Base-by-base conservation (phyloP, 331 rosid genomes). In the Rosa hybrid region DNA sequence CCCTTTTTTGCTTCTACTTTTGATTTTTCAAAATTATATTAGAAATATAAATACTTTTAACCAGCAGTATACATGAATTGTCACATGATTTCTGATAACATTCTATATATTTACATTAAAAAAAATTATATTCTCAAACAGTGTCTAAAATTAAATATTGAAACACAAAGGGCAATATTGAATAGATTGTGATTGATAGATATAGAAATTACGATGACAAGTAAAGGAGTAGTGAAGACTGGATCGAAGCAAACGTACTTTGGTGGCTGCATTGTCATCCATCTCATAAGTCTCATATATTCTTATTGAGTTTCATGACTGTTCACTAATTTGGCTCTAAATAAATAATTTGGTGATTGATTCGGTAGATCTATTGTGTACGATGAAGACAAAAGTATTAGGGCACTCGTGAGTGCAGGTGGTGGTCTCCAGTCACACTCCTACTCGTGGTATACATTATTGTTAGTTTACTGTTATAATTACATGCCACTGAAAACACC, bases 361-460 rank as follows among this genome's bases (percentile, higher is more conserved):
- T 53, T 23, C 14, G 12, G 41, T 12, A 57, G 30, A 57, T 57
- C 30, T 8, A 20, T 57, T 2, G 6, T 12, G 1, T 25, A 13
- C 44, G 70, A 64, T 30, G 70, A 30, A 4, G 70, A 34, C 70
- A 14, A 64, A 14, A 27, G 11, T 30, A 12, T 30, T 67, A 14
- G 71, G 71, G 20, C 48, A 64, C 70, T 38, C 71, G 46, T 67
- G 71, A 27, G 71, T 67, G 48, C 71, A 34, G 11, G 8, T 65
- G 11, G n/a, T 65, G 46, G 39, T 63, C 42, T 67, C 23, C 23
- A 38, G 48, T 67, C 71, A 38, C 71, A 67, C 1, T 30, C 71
- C 7, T 3, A 34, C 39, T 34, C 39, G 39, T 3, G 42, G 46
- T 1, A 3, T 38, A 17, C 6, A 67, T 67, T 67, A 67, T 38